Base-by-base conservation (phyloP, 345 rosid species). In the Abelmoschus esculentus region DNA sequence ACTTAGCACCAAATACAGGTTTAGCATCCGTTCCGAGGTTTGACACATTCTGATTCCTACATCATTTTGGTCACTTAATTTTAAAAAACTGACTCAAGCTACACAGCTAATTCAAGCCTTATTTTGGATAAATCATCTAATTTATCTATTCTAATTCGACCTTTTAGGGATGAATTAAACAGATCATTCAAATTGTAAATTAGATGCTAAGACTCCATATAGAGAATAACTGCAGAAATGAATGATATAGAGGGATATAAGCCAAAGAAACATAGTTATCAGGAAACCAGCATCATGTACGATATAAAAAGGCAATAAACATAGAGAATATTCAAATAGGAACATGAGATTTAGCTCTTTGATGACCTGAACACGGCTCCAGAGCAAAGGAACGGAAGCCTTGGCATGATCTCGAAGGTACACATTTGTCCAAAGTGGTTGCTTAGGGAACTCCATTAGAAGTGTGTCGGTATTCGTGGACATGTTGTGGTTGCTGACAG, bases 281-380 rank as follows among this genome's bases (percentile, higher is more conserved):
- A 0, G 12, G 36, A 8, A 38, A 55, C 19, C 19, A 58, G 18
- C 2, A 19, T 69, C 38, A 22, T 17, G 13, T 7, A 63, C 22
- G 28, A 57, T 22, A 60, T 40, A 54, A 15, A 72, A 63, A 40
- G 18, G 40, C 31, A 49, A 56, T 18, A 70, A 49, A 56, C 31
- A 46, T 22, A 32, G 44, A 70, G 72, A 12, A 47, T 14, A 63
- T 56, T 59, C 38, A 70, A 38, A 56, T 31, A 74, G 44, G 46
- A 12, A 63, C n/a, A 67, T 44, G 64, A 63, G 73, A 57, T 50
- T 47, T 44, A 72, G 34, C 69, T 54, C 29, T 61, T 67, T 36
- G 77, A 64, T 69, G 34, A 85, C 92, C 90, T 87, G 92, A 75
- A 85, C 90, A 59, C 92, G 87, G 69, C 92, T 83, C 92, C 92